phyloP scores from a whole-genome alignment of 352 stramenopile species.

The Phytopythium aichiense region DNA sequence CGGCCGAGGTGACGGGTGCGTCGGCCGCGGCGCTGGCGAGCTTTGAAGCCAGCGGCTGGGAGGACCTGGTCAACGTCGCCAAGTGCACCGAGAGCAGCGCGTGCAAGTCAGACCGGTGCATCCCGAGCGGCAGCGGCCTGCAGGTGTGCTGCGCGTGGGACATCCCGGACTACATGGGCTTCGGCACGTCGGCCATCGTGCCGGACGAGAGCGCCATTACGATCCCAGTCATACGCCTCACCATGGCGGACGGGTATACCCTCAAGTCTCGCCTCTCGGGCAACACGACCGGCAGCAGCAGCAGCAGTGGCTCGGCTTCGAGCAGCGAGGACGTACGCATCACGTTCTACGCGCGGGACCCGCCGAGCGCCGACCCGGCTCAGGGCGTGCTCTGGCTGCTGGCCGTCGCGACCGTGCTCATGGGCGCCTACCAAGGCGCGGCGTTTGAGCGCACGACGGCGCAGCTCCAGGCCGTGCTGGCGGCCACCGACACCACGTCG shows the following conservation, averaged over 20 bases:
- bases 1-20: conserved; percentile 22
- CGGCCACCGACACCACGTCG: conserved; percentile 43
- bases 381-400: conserved; percentile 75
- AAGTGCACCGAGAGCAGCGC: conserved; percentile 32
- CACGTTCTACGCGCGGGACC: conserved; percentile 62
- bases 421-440: conserved; percentile 69
- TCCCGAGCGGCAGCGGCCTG: conserved; percentile 44
- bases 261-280: conserved; percentile 38
- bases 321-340: conserved; percentile 30
- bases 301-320: conserved; percentile 9
- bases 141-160: conserved; percentile 82
- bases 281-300: not conserved
- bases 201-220: conserved; percentile 36
- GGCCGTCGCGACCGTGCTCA: conserved; percentile 66
- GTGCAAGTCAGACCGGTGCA: conserved; percentile 60
- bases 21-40: conserved; percentile 22
- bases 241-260: conserved; percentile 48
- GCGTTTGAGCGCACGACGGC: conserved; percentile 61
- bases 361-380: conserved; percentile 52
- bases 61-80: conserved; percentile 30
- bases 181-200: conserved; percentile 30
- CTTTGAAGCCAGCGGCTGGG: conserved; percentile 24
- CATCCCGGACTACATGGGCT: conserved; percentile 70
- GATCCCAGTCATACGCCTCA: conserved; percentile 68
- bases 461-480: conserved; percentile 45